Evolutionary conservation across 768 basidiomycete genomes (phyloP).

Genomic region (Amanita jacksonii): DNA sequence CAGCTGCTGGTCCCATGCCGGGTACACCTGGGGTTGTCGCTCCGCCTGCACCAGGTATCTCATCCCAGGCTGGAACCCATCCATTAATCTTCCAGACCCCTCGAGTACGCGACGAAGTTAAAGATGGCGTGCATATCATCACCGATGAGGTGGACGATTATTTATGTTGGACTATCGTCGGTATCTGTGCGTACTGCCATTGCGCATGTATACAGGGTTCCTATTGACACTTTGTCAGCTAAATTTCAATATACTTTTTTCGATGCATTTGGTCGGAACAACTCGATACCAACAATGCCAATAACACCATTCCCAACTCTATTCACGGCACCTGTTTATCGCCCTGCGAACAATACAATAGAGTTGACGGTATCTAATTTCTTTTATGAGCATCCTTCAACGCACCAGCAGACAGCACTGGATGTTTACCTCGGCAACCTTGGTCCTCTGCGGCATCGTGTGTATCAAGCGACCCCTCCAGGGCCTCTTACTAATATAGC

Average conservation of each 20-base stretch:
- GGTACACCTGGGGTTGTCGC: conserved; percentile 62
- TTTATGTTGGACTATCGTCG: conserved; percentile 92
- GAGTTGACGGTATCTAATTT: conserved; percentile 85
- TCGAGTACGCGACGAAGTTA: conserved; percentile 72
- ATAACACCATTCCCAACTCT: conserved; percentile 89
- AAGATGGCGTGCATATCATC: conserved; percentile 64
- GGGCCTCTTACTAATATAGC: conserved; percentile 58
- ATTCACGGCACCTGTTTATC: conserved; percentile 70
- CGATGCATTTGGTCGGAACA: conserved; percentile 77
- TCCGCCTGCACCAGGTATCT: conserved; percentile 66
- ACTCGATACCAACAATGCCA: conserved; percentile 63
- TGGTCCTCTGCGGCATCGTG: conserved; percentile 72
- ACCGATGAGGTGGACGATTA: conserved; percentile 93
- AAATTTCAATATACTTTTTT: conserved; percentile 95
- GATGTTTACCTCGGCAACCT: conserved; percentile 87
- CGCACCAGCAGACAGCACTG: conserved; percentile 55
- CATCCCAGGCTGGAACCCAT: conserved; percentile 71
- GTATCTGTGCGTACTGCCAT: conserved; percentile 61
- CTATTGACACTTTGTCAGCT: conserved; percentile 32
- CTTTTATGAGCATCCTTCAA: conserved; percentile 69
- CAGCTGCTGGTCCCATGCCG: conserved; percentile 78
- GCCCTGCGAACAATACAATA: conserved; percentile 60
- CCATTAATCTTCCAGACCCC: conserved; percentile 73
- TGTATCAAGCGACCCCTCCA: conserved; percentile 65
- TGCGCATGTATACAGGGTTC: not conserved